Base-by-base conservation (phyloP, 2,329 filamentous ascomycete species). In the Sporothrix globosa region DNA sequence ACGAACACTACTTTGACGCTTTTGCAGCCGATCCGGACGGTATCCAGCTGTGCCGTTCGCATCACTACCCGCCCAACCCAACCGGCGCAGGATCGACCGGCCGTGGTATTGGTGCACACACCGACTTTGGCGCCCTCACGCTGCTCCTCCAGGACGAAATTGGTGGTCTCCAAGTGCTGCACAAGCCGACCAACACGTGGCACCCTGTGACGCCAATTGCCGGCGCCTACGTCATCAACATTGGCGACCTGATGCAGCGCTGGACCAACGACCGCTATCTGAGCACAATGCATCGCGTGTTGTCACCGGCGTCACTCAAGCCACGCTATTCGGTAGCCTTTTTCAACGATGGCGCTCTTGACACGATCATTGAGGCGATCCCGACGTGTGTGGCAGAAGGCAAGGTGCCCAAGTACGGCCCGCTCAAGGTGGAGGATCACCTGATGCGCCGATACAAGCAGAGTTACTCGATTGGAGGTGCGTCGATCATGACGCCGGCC, bases 251-350 rank as follows among this genome's bases (percentile, higher is more conserved):
- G 68, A 77, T 86, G 74, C 78, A 80, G 71, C 77, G 79, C 11
- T 86, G 84, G 83, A 87, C 85, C n/a, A 83, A 84, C 71, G 82
- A 84, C 17, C 77, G 79, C 63, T 88, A 86, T 77, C 84, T 82
- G 73, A 85, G 82, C 74, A 86, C 82, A 52, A 77, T 86, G 3
- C 86, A 88, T 75, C 80, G 86, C 9, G 86, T 88, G 44, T 82
- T 87, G 71, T 87, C 87, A 77, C 80, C 80, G 53, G 44, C 30
- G 17, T 83, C 81, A 2, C 80, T 79, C 1, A 78, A 77, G 27
- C 82, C 86, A 74, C 80, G 87, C 60, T 88, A 86, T 75, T 85
- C 82, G 2, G 80, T 88, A 9, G 84, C 85, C 0, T 83, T 87
- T 67, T 88, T 87, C 76, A 83, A 86, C 70, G 83, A 84, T 67